Evolutionary conservation across 1,284 basidiomycete genomes (phyloP).

Genomic region (Malassezia nana): DNA sequence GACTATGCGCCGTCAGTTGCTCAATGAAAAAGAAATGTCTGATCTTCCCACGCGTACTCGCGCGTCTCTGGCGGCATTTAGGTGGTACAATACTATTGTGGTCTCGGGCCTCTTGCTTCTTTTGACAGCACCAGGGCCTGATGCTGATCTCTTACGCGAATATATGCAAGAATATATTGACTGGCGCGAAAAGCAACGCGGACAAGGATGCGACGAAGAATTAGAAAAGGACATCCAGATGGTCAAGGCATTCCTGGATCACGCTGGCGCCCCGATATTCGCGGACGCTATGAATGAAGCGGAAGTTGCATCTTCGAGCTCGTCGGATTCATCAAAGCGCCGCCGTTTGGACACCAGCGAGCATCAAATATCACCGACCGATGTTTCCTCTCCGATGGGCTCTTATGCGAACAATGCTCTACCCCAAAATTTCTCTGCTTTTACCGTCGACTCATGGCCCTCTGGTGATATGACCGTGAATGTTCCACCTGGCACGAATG

Average conservation of each 20-base stretch:
- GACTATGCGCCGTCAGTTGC: slow-evolving; percentile 28
- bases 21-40: slow-evolving; percentile 17
- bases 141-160: slow-evolving; percentile 25
- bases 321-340: background rate
- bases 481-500: background rate
- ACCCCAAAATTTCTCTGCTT: background rate
- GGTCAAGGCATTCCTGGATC: slow-evolving; percentile 6
- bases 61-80: slow-evolving; percentile 31
- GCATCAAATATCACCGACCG: background rate
- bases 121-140: slow-evolving; percentile 25
- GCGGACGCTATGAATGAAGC: background rate
- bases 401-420: background rate
- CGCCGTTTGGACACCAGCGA: background rate
- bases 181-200: background rate
- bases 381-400: background rate
- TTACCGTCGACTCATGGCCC: background rate
- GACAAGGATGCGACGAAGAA: background rate
- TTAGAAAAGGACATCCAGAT: background rate
- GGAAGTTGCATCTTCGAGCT: background rate
- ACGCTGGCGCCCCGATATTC: background rate
- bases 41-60: slow-evolving; percentile 19
- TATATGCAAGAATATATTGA: slow-evolving; percentile 18
- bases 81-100: slow-evolving; percentile 37
- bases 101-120: slow-evolving; percentile 32
- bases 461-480: background rate